Evolutionary conservation across 148 eudicot genomes (phyloP).

Genomic region (Rhododendron mucronatum): DNA sequence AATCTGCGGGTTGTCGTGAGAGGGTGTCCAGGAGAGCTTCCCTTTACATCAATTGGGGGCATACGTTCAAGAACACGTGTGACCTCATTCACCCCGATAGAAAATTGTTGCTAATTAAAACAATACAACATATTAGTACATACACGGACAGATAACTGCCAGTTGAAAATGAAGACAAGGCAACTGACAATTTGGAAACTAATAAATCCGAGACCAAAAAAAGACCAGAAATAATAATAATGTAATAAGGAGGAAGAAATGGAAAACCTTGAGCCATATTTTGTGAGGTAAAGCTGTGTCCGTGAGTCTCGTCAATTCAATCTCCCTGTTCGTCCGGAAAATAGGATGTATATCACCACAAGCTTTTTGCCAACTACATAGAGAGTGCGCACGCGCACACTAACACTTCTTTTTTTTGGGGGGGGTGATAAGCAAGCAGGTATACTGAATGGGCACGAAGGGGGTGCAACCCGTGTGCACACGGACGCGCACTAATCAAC

Average conservation of each 20-base stretch:
- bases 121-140: not conserved
- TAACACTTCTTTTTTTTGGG: no score
- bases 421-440: not conserved
- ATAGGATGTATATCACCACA: not conserved
- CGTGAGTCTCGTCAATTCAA: constrained; percentile 42
- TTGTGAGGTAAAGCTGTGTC: constrained; percentile 48
- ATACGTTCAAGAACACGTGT: constrained; percentile 77
- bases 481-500: not conserved
- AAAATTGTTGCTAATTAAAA: constrained; percentile 57
- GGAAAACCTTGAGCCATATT: constrained; percentile 62
- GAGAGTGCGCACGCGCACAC: not conserved
- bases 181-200: no score
- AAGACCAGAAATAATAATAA: not conserved
- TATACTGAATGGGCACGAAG: not conserved
- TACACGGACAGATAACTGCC: not conserved
- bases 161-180: not conserved
- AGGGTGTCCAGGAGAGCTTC: constrained; percentile 6
- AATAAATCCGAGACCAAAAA: not conserved
- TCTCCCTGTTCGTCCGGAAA: constrained; percentile 30
- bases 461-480: not conserved
- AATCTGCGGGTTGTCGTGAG: not conserved
- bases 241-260: constrained; percentile 1
- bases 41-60: constrained; percentile 23
- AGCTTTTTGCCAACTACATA: not conserved
- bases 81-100: constrained; percentile 83